Conservation (phyloP, 23 red algal species). For the Gracilaria vermiculophylla region DNA sequence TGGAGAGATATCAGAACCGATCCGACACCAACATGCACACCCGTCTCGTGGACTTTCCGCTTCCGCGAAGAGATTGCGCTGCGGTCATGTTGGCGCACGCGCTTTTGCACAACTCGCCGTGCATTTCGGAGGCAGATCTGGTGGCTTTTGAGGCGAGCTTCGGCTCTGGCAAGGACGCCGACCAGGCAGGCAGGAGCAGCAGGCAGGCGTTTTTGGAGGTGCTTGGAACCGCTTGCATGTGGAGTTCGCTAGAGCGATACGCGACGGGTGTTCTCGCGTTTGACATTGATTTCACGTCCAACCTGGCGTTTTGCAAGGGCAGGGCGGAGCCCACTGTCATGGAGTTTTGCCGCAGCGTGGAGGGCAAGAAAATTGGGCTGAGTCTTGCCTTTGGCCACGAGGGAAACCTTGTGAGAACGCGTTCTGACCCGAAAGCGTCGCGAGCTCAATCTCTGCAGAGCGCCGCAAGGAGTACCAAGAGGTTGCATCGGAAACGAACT, state of each 20-base stretch:
- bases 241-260: slow-evolving; percentile 49
- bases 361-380: slow-evolving; percentile 59
- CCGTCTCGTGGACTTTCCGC: slow-evolving; percentile 49
- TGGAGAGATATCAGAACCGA: slow-evolving; percentile 40
- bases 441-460: slow-evolving; percentile 31
- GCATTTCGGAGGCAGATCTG: slow-evolving; percentile 1
- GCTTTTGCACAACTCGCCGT: slow-evolving; percentile 21
- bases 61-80: slow-evolving; percentile 40
- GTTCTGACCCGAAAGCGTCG: slow-evolving; percentile 32
- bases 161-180: not conserved
- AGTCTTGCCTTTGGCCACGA: slow-evolving; percentile 18
- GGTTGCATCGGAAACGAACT: slow-evolving; percentile 38
- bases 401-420: not conserved
- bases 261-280: slow-evolving; percentile 39
- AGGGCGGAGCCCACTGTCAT: slow-evolving; percentile 39
- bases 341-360: slow-evolving; percentile 44
- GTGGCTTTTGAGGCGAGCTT: slow-evolving; percentile 24
- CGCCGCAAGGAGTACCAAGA: slow-evolving; percentile 18
- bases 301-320: slow-evolving; percentile 44
- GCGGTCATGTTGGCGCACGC: slow-evolving; percentile 48
- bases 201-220: slow-evolving; percentile 45
- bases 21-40: not conserved
- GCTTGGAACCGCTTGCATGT: slow-evolving; percentile 64
- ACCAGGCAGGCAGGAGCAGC: not conserved
- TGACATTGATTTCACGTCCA: slow-evolving; percentile 61